Base-by-base conservation (phyloP, 2,329 filamentous ascomycete species). In the Parascedosporium putredinis region DNA sequence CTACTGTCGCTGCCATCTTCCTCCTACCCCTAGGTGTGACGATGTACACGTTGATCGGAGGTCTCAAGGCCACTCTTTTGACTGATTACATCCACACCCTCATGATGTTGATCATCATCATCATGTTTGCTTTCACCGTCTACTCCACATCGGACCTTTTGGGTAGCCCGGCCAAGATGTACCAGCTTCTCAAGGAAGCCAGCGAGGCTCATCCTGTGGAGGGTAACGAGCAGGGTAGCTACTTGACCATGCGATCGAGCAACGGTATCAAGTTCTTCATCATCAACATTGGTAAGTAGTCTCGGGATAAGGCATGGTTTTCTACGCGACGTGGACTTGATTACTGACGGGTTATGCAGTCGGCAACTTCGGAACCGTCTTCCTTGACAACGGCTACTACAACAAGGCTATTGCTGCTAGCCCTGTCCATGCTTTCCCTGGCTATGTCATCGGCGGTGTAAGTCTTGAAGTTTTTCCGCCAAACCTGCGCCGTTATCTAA, bases 341-440 rank as follows among this genome's bases (percentile, higher is more conserved):
- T n/a, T n/a, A n/a, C 24, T 7, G 29, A 22, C n/a, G 12, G n/a
- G 25, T 2, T n/a, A 2, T 4, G n/a, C 18, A 51, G 84, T 90
- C 33, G 87, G 87, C 38, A 90, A 89, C 66, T 93, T 90, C 52
- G 84, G 76, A 52, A 89, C 86, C 1, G 86, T 94, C 4, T 94
- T 94, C 70, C 74, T 88, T 42, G 88, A 94, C 60, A 90, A 90
- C 55, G 83, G 85, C 14, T 95, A 94, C 70, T 95, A 89, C 68
- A 93, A 95, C 74, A 95, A 95, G 66, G 88, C 88, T n/a, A 95
- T 95, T 59, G 88, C 89, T 7, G 88, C 90, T 0, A 84, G 81
- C 22, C 88, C 88, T 1, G 84, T 91, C 0, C 82, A 91, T 53
- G 90, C 89, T 0, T 78, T 96, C 2, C 89, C 89, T 0, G 89